phyloP scores from a whole-genome alignment of 768 basidiomycete genomes.

The Trametes maxima region DNA sequence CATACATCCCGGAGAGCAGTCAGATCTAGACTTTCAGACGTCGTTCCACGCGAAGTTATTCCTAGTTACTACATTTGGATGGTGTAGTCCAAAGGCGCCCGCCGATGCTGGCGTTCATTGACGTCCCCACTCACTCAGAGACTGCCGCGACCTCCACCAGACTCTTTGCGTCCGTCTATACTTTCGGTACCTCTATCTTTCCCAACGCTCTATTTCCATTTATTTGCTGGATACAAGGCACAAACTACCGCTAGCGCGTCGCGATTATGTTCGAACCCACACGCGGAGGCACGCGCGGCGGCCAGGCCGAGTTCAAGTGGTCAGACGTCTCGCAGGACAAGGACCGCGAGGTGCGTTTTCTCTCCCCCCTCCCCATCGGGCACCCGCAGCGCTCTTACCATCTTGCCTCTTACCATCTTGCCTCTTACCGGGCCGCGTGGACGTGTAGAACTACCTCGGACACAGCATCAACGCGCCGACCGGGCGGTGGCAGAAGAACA shows the following conservation, averaged over 20 bases:
- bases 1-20: no score
- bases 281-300: slow-evolving; percentile 88
- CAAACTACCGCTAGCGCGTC: no score
- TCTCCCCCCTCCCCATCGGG: neutral
- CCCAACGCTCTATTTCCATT: neutral
- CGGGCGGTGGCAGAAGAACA: slow-evolving; percentile 97
- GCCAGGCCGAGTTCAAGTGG: slow-evolving; percentile 92
- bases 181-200: neutral
- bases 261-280: slow-evolving; percentile 77
- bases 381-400: neutral
- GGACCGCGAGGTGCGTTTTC: slow-evolving; percentile 76
- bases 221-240: no score
- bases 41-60: neutral
- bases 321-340: slow-evolving; percentile 89
- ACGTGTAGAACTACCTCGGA: slow-evolving; percentile 83
- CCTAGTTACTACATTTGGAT: slow-evolving; percentile 1
- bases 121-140: no score
- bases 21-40: no score
- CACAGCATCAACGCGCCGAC: slow-evolving; percentile 95
- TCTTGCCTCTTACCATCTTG: no score
- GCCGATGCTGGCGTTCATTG: neutral
- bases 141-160: no score
- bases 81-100: neutral
- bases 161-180: no score
- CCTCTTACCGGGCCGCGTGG: no score